These are phyloP conservation scores for Scedosporium minutisporum DNA, from an alignment of 2,329 filamentous ascomycete species.

Conservation along the genomic window DNA sequence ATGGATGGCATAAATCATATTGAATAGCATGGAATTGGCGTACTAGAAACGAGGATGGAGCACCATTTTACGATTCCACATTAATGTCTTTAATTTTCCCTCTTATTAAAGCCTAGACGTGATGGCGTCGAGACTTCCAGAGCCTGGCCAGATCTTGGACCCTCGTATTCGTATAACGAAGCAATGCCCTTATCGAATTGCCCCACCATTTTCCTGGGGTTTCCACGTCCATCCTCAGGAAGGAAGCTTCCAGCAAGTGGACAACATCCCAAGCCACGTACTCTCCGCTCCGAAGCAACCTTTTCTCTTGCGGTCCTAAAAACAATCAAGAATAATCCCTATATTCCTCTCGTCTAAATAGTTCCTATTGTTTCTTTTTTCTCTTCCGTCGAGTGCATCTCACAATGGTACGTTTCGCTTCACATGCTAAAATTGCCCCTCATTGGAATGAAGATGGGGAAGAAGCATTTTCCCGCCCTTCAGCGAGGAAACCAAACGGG, in stretches of 20 bases:
- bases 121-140: no score
- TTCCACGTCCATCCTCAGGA: not conserved
- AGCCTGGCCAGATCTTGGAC: not conserved
- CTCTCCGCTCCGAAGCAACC: not conserved
- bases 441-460: not conserved
- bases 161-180: not conserved
- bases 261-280: not conserved
- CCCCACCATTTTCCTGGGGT: not conserved
- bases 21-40: not conserved
- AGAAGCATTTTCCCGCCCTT: no score
- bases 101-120: no score
- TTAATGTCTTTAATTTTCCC: no score
- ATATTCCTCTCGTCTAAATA: not conserved
- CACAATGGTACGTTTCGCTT: conserved; percentile 2
- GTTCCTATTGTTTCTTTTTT: not conserved
- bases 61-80: no score
- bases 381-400: not conserved
- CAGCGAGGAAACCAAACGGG: no score
- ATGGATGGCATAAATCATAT: not conserved
- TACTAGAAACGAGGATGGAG: not conserved
- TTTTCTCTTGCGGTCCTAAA: not conserved
- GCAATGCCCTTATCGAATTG: not conserved
- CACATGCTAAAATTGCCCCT: conserved; percentile 2
- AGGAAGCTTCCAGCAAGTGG: conserved; percentile 1
- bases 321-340: not conserved